Conservation (phyloP, 257 asterid species). For the Striga asiatica region DNA sequence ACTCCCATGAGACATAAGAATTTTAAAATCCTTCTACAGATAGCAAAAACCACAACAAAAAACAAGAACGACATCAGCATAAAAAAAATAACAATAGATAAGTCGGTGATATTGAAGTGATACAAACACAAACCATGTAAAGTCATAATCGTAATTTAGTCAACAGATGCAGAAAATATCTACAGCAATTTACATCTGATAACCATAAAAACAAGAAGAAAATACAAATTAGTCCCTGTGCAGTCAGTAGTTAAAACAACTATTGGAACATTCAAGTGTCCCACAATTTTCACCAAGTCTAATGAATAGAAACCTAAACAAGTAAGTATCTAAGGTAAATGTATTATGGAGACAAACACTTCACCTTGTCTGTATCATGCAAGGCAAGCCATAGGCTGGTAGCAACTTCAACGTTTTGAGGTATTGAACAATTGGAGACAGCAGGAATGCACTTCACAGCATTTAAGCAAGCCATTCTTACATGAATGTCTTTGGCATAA, state of each 20-base stretch:
- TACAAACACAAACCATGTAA: background rate
- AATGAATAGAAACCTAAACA: background rate
- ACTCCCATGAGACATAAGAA: too few species aligned
- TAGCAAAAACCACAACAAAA: too few species aligned
- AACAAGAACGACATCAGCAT: too few species aligned
- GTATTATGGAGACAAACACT: background rate
- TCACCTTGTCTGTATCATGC: conserved; percentile 88
- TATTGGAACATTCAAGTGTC: background rate
- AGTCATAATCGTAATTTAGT: too few species aligned
- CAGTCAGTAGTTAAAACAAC: too few species aligned
- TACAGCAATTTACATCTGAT: background rate
- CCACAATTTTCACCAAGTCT: background rate
- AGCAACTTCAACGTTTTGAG: conserved; percentile 78
- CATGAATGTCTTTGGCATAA: conserved; percentile 90
- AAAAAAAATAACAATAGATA: too few species aligned
- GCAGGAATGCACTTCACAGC: conserved; percentile 97
- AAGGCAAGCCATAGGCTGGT: conserved; percentile 95
- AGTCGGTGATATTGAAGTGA: too few species aligned
- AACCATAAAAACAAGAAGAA: background rate
- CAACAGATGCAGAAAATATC: too few species aligned
- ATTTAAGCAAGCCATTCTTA: conserved; percentile 86
- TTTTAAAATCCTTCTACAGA: too few species aligned
- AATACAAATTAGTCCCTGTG: background rate
- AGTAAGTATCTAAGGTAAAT: conserved; percentile 2
- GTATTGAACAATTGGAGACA: conserved; percentile 68